These are phyloP conservation scores for Blastocrithidia nonstop DNA, from an alignment of 208 protist species.

Conservation along the genomic window DNA sequence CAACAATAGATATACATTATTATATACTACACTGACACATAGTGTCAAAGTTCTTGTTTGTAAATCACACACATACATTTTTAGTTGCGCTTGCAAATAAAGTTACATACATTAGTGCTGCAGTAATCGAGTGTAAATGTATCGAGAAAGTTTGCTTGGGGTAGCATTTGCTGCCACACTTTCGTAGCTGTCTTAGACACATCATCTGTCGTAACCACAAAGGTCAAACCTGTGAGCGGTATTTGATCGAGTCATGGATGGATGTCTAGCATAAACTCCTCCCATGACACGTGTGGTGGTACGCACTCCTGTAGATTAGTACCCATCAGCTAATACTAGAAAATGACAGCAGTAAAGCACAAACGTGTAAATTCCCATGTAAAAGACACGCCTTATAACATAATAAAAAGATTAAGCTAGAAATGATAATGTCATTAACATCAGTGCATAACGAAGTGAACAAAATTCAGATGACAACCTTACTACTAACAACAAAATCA, in stretches of 20 bases:
- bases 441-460: background rate
- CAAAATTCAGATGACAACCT: background rate
- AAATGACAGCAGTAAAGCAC: no score
- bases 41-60: no score
- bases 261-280: constrained; percentile 34
- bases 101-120: no score
- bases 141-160: constrained; percentile 53
- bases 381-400: background rate
- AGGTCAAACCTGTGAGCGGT: constrained; percentile 59
- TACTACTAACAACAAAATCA: background rate
- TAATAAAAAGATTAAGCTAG: background rate
- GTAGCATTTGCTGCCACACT: constrained; percentile 50
- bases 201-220: constrained; percentile 34
- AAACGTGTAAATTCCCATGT: background rate
- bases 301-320: background rate
- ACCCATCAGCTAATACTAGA: background rate
- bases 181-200: constrained; percentile 27
- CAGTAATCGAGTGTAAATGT: no score
- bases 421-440: background rate
- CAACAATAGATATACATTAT: no score
- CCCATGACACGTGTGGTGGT: constrained; percentile 24
- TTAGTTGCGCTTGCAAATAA: no score
- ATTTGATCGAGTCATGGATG: constrained; percentile 63
- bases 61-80: no score
- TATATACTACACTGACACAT: no score